Evolutionary conservation across 306 rosid genomes (phyloP).

Genomic region (Albizia julibrissin): DNA sequence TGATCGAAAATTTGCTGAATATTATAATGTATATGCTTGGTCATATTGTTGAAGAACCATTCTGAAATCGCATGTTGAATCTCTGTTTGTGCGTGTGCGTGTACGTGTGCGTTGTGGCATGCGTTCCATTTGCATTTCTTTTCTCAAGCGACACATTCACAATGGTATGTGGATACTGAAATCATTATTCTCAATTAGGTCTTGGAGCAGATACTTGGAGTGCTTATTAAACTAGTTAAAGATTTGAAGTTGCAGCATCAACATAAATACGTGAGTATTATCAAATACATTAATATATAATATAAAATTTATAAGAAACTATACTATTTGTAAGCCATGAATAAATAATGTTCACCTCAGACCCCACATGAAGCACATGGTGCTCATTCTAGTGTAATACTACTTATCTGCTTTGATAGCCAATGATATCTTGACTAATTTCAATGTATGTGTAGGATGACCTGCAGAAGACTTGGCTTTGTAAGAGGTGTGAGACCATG

Average conservation of each 20-base stretch:
- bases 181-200: conserved; percentile 55
- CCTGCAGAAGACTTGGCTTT: conserved; percentile 84
- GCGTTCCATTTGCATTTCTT: conserved; percentile 25
- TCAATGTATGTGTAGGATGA: conserved; percentile 62
- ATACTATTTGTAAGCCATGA: background rate
- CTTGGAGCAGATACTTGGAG: conserved; percentile 89
- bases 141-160: conserved; percentile 4
- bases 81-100: background rate
- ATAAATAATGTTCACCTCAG: background rate
- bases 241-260: conserved; percentile 96
- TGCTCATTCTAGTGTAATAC: background rate
- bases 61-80: background rate
- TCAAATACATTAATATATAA: background rate
- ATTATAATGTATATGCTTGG: conserved; percentile 61
- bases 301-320: background rate
- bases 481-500: conserved; percentile 93
- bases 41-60: conserved; percentile 27
- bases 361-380: background rate
- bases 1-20: conserved; percentile 90
- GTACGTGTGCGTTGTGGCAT: background rate
- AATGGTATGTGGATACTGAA: conserved; percentile 18
- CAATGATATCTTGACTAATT: conserved; percentile 20
- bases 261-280: conserved; percentile 69
- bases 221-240: conserved; percentile 84
- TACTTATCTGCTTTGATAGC: conserved; percentile 28